Conservation (phyloP, 2,329 filamentous ascomycete genomes). For the Penicillium janthinellum region DNA sequence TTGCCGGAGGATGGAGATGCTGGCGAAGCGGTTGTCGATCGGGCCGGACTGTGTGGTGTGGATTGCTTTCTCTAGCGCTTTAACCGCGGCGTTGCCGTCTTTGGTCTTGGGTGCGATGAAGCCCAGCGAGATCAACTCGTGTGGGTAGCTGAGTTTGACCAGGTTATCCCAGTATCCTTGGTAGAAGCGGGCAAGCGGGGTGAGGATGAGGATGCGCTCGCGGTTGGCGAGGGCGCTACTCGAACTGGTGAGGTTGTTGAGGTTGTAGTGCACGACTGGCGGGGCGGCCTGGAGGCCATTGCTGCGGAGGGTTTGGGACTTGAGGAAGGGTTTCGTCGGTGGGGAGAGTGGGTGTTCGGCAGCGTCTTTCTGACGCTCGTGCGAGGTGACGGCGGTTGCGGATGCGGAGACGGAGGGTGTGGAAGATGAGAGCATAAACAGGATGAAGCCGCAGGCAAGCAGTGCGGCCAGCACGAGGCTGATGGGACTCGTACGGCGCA, state of each 20-base stretch:
- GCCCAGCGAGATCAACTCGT: constrained; percentile 89
- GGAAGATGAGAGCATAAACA: constrained; percentile 52
- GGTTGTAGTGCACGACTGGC: constrained; percentile 87
- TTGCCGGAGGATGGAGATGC: constrained; percentile 90
- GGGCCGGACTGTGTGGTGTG: constrained; percentile 81
- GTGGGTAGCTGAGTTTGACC: constrained; percentile 79
- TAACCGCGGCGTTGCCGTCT: constrained; percentile 85
- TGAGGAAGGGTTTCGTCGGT: constrained; percentile 73
- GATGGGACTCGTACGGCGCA: constrained; percentile 77
- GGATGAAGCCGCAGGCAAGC: constrained; percentile 70
- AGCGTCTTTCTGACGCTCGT: constrained; percentile 57
- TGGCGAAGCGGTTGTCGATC: constrained; percentile 81
- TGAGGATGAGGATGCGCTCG: constrained; percentile 88
- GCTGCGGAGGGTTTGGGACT: constrained; percentile 54
- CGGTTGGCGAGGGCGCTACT: constrained; percentile 72
- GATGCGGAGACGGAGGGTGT: constrained; percentile 50
- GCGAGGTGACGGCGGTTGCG: constrained; percentile 48
- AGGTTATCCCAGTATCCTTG: constrained; percentile 95
- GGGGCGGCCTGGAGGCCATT: constrained; percentile 65
- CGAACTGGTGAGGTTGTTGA: constrained; percentile 91
- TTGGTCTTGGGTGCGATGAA: constrained; percentile 95
- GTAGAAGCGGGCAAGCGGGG: constrained; percentile 91
- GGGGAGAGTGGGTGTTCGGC: constrained; percentile 72
- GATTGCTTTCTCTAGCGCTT: constrained; percentile 80
- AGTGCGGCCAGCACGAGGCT: constrained; percentile 72